Evolutionary conservation across 768 basidiomycete genomes (phyloP), one percentile per base, ranked within the genome.

Genomic region (Leccinum variicolor): DNA sequence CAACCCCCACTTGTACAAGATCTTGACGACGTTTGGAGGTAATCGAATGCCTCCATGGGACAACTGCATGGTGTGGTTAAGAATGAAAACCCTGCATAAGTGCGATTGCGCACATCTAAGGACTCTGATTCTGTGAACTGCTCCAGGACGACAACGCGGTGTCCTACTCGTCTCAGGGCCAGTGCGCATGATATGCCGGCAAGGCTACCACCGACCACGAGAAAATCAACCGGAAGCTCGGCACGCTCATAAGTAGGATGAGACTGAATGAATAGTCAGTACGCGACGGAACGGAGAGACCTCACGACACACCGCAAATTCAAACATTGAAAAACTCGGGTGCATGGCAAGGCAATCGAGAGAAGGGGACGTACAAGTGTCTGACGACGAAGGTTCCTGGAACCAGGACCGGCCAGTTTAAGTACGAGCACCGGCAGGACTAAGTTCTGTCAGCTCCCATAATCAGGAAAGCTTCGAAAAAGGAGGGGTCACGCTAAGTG

Each of bases 141-240:
- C 65, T 87, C 86, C 21, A 87, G 67, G 3, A 88, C 77, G 2
- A 78, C 72, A n/a, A 86, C 85, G 31, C 74, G 71, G 69, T 88
- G 86, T 6, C 86, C 86, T 6, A 79, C 79, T 62, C 77, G 78
- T 47, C 76, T 76, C 43, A 88, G 74, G 15, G 81, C 74, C 62
- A 78, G 80, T 4, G 85, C 85, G 34, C 79, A 73, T 3, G 85
- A 79, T 50, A 85, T 71, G 10, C 86, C 86, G 39, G 80, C 76
- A 14, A 87, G 75, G 15, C 81, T 79, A 45, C 77, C 82, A 51
- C 82, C 82, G 26, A 83, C 72, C 39, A 83, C 71, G 19, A 81
- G 57, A 56, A 82, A 77, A 51, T 81, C 73, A 19, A 70, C 56
- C 19, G 57, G 19, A 43, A 70, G n/a, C 26, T 55, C 57, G 49